A percentile compares a stretch with the other conserved stretches of the same genome.
phyloP scores from a whole-genome alignment of 2,329 filamentous ascomycete genomes.

The Exophiala sp. region DNA sequence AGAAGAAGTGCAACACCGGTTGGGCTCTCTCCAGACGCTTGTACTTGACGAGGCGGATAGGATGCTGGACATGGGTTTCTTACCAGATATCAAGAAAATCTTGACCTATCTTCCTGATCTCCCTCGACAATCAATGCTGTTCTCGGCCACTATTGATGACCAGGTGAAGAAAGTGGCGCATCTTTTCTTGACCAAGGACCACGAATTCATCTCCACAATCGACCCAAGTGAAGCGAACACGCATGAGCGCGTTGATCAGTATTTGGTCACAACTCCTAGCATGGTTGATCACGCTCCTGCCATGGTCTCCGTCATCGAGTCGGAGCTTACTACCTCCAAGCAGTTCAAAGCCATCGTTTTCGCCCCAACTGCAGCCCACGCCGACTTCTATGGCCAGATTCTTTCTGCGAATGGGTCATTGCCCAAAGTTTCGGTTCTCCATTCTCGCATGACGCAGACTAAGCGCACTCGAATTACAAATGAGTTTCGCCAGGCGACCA shows the following conservation, averaged over 20 bases:
- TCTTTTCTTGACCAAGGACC: slow-evolving; percentile 69
- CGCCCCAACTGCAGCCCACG: slow-evolving; percentile 73
- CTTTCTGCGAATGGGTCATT: slow-evolving; percentile 43
- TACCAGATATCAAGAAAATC: slow-evolving; percentile 59
- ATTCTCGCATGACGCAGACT: slow-evolving; percentile 69
- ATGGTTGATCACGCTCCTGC: slow-evolving; percentile 62
- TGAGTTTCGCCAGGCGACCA: slow-evolving; percentile 58
- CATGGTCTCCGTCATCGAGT: slow-evolving; percentile 11
- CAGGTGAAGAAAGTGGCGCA: slow-evolving; percentile 75
- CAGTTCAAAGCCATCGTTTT: slow-evolving; percentile 90
- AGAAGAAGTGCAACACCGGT: slow-evolving; percentile 54
- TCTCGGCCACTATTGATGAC: slow-evolving; percentile 83
- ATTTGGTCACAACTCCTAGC: slow-evolving; percentile 58
- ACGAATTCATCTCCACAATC: slow-evolving; percentile 88
- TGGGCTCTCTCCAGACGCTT: slow-evolving; percentile 54
- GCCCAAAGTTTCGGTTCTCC: slow-evolving; percentile 54
- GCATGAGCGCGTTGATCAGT: slow-evolving; percentile 76
- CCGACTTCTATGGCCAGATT: slow-evolving; percentile 57
- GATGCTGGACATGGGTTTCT: slow-evolving; percentile 62
- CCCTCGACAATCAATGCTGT: slow-evolving; percentile 80
- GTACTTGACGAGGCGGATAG: slow-evolving; percentile 64
- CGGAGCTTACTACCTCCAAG: slow-evolving; percentile 35
- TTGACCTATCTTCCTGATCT: slow-evolving; percentile 56
- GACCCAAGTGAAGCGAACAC: slow-evolving; percentile 72
- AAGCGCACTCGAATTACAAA: slow-evolving; percentile 66